Conservation (phyloP, 2,329 filamentous ascomycete genomes). For the Immersiporthe knoxdaviesiana region DNA sequence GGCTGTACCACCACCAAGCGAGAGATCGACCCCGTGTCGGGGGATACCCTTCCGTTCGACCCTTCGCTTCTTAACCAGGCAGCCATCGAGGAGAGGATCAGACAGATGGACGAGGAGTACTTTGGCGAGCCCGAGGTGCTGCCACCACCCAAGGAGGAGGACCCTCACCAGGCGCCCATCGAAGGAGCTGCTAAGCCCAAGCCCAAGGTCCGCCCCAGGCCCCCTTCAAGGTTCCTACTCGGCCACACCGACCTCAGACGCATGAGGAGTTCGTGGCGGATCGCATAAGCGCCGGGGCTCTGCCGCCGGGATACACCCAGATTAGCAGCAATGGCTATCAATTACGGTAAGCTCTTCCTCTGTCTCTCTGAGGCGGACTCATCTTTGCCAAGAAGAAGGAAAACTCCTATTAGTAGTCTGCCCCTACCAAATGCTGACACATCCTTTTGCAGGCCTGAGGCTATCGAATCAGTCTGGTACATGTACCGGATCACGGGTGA, state of each 20-base stretch:
- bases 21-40: constrained; percentile 1
- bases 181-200: constrained; percentile 32
- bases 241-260: constrained; percentile 47
- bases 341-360: constrained; percentile 54
- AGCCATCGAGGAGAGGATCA: constrained; percentile 32
- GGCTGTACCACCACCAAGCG: constrained; percentile 15
- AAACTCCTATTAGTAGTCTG: too few species aligned
- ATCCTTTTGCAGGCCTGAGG: constrained; percentile 66
- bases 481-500: constrained; percentile 90
- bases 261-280: constrained; percentile 58
- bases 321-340: constrained; percentile 58
- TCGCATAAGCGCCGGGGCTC: constrained; percentile 46
- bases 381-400: too few species aligned
- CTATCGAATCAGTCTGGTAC: constrained; percentile 86
- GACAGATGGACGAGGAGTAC: constrained; percentile 33
- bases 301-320: constrained; percentile 56
- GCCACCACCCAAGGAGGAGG: constrained; percentile 26
- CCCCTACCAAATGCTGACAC: constrained; percentile 32
- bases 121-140: neutral
- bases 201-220: constrained; percentile 13
- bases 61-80: constrained; percentile 22
- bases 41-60: constrained; percentile 11
- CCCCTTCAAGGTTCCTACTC: constrained; percentile 32
- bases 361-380: too few species aligned
- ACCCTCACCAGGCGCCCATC: constrained; percentile 34